Base-by-base conservation (phyloP, 225 moss, liverwort and hornwort genomes). In the Takakia lepidozioides region DNA sequence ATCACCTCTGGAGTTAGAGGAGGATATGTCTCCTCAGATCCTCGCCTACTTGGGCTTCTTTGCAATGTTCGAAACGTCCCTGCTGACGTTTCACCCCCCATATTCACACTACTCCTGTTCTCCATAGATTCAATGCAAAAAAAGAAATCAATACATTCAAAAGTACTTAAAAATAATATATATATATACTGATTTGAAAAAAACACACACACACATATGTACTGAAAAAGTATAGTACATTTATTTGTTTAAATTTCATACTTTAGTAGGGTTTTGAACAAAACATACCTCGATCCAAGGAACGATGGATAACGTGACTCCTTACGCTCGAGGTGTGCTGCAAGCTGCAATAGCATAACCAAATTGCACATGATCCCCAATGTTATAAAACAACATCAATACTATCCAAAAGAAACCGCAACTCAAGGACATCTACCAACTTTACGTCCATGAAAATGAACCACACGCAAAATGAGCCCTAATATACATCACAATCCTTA, bases 51-150 rank as follows among this genome's bases (percentile, higher is more conserved):
- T 10, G 91, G 84, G 58, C 84, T 91, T 58, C 73, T 68, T 57
- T 87, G 91, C 43, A 91, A 70, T 37, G 84, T 87, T 61, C 78
- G 73, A 72, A 86, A 91, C 3, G 91, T 76, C 52, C 75, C 81
- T 9, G 78, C 73, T 24, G 86, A 81, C 27, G 84, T 81, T 20
- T 60, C 66, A 32, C 86, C 87, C 26, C 75, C 84, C 84, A 86
- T 81, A 59, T 53, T 84, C 2, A 91, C 91, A 44, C 86, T 91
- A 62, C 73, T 75, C 70, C 91, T 90, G 66, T 59, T 48, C 38
- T 27, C 26, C 17, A 24, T 11, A 32, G 32, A 32, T 6, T 0
- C 7, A 7, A 32, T 32, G 7, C 11, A 6, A 32, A 32, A 32
- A 7, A 32, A 32, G 32, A 11, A n/a, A n/a, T n/a, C n/a, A n/a